Percentiles rank a stretch among this genome's conserved stretches.
Conservation (phyloP, 768 basidiomycete genomes). For the Boletus subparvulus region DNA sequence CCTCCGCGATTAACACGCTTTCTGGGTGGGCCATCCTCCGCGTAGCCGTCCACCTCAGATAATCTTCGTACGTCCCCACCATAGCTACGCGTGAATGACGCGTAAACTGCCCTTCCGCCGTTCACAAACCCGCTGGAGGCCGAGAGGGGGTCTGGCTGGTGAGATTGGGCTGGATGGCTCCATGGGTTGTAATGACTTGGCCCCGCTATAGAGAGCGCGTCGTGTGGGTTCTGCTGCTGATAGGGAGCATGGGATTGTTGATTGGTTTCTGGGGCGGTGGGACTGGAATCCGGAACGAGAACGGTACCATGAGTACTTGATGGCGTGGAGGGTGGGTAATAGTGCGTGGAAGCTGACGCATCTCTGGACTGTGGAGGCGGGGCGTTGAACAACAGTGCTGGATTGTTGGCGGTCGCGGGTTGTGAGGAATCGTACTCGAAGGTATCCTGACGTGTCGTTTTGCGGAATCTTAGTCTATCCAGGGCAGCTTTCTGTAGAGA, state of each 20-base stretch:
- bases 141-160: constrained; percentile 52
- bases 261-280: constrained; percentile 43
- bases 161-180: constrained; percentile 34
- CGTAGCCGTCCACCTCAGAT: constrained; percentile 38
- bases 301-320: constrained; percentile 50
- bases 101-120: constrained; percentile 43
- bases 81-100: constrained; percentile 49
- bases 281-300: constrained; percentile 79
- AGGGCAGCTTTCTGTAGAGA: constrained; percentile 42
- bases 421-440: constrained; percentile 39
- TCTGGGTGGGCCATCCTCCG: constrained; percentile 64
- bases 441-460: constrained; percentile 36
- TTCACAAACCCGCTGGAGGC: constrained; percentile 59
- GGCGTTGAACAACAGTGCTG: constrained; percentile 34
- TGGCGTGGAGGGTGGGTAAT: constrained; percentile 48
- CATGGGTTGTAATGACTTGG: constrained; percentile 38
- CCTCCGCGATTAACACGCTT: constrained; percentile 65
- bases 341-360: constrained; percentile 65
- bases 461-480: constrained; percentile 49
- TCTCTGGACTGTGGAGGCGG: constrained; percentile 74
- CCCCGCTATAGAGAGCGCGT: constrained; percentile 44
- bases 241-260: constrained; percentile 42
- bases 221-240: constrained; percentile 38
- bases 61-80: constrained; percentile 38
- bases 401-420: constrained; percentile 63